A percentile compares a stretch with the other conserved stretches of the same genome.
Evolutionary conservation across 1,284 basidiomycete species (phyloP).

Genomic region (Austroboletus novae-zelandiae): DNA sequence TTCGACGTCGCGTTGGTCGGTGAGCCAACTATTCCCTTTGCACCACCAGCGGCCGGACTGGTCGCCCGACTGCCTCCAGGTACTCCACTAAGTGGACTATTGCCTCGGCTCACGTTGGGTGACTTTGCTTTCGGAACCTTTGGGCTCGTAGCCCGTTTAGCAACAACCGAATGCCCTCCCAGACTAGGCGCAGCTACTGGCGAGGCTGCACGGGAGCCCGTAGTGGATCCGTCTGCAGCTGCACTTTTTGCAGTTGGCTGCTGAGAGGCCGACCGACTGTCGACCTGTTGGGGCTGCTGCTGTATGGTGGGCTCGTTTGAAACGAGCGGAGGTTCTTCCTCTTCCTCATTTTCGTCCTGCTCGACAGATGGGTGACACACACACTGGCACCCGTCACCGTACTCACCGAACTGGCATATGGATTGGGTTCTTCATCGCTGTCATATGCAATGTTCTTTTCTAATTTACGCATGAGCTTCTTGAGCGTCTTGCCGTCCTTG

Average conservation of each 20-base stretch:
- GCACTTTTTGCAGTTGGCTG: slow-evolving; percentile 29
- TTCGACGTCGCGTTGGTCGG: slow-evolving; percentile 13
- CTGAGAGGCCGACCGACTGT: slow-evolving; percentile 33
- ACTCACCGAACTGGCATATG: slow-evolving; percentile 74
- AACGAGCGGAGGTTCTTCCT: slow-evolving; percentile 51
- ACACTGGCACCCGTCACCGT: neutral
- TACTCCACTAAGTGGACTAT: slow-evolving; percentile 50
- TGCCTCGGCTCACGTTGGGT: slow-evolving; percentile 45
- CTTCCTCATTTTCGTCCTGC: slow-evolving; percentile 67
- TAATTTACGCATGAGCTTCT: slow-evolving; percentile 71
- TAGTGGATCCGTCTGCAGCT: slow-evolving; percentile 31
- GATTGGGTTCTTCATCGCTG: slow-evolving; percentile 79
- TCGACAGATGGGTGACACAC: slow-evolving; percentile 10
- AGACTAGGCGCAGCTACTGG: slow-evolving; percentile 50
- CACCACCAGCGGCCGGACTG: slow-evolving; percentile 38
- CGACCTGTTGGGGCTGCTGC: slow-evolving; percentile 42
- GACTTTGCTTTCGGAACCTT: slow-evolving; percentile 59
- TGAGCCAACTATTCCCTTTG: slow-evolving; percentile 35
- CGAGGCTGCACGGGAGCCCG: slow-evolving; percentile 55
- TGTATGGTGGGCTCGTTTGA: slow-evolving; percentile 60
- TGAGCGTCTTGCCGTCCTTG: slow-evolving; percentile 72
- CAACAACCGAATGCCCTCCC: slow-evolving; percentile 73
- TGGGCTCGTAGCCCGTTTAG: slow-evolving; percentile 79
- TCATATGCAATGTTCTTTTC: slow-evolving; percentile 77
- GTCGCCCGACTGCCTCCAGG: slow-evolving; percentile 41